Evolutionary conservation across 164 flowering plant species (phyloP).

Genomic region (Tinospora cordifolia): DNA sequence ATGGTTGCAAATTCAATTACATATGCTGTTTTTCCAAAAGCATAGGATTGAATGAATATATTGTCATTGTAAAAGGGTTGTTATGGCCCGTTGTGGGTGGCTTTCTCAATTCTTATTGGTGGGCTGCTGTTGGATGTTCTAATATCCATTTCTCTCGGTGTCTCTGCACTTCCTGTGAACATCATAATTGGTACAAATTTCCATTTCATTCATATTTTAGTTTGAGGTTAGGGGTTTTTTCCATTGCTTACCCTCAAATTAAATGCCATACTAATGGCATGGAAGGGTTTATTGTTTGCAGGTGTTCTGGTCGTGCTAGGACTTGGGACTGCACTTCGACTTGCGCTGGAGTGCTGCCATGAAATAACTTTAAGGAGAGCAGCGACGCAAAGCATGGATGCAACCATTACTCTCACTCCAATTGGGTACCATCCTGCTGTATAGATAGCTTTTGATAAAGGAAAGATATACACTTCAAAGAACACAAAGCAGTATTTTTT

Average conservation of each 20-base stretch:
- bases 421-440: conserved; percentile 48
- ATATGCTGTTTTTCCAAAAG: too few relatives aligned
- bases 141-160: conserved; percentile 73
- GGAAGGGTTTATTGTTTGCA: conserved; percentile 19
- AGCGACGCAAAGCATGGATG: conserved; percentile 42
- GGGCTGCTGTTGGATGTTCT: conserved; percentile 69
- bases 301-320: conserved; percentile 79
- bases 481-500: neutral
- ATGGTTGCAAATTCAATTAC: neutral
- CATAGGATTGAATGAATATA: neutral
- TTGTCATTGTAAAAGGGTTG: conserved; percentile 37
- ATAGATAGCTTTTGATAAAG: conserved; percentile 15
- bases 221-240: neutral
- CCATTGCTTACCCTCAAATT: neutral
- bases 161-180: conserved; percentile 76
- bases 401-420: conserved; percentile 32
- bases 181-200: conserved; percentile 51
- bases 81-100: conserved; percentile 72
- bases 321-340: conserved; percentile 69
- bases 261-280: neutral
- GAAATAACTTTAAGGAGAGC: conserved; percentile 58
- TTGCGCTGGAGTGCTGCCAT: conserved; percentile 65
- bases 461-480: conserved; percentile 4
- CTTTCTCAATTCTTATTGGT: conserved; percentile 65
- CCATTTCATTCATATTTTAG: neutral